Evolutionary conservation across 179 eudicot genomes (phyloP), one percentile per base, ranked within the genome.

Genomic region (Carnegiea gigantea): DNA sequence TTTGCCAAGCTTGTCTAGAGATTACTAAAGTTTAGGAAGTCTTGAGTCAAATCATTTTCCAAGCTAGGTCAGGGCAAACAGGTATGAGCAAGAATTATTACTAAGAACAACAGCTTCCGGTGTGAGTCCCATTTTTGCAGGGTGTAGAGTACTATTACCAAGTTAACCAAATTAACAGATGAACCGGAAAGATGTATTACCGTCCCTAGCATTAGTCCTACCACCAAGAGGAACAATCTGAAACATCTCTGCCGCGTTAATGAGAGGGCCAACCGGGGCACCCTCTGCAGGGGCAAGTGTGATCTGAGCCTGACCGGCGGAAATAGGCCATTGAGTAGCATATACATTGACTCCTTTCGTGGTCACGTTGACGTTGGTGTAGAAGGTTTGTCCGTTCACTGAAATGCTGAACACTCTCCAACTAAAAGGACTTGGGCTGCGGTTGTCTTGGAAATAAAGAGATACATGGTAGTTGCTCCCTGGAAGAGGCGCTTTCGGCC

Each of bases 371-470:
- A 93, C 72, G 43, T 85, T 62, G 6, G 76, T 33, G 74, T 80
- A 92, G 79, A 94, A 96, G 0, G 59, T 74, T 24, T 84, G 82
- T 0, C 91, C 93, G 33, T 94, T 94, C 6, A 96, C 44, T 6
- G 85, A 14, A 2, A 96, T 88, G 72, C 82, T 89, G 73, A 96
- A 94, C 3, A 92, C 93, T 86, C 99, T 84, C 99, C 98, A 96
- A 82, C 93, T 94, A 36, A 82, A 87, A 2, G 97, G 93, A 80
- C 98, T 89, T 13, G 92, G 92, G 38, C 54, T 86, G 2, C 99
- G 85, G 30, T 88, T 91, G 59, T 96, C 99, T 59, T 96, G 98
- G 77, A 96, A 96, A 85, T 96, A 94, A 8, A 96, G 89, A 1
- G 95, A 88, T 7, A 96, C 59, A 51, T 96, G 90, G 88, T 96